These are phyloP conservation scores for Naganishia liquefaciens DNA, from an alignment of 1,284 basidiomycete genomes.

Conservation along the genomic window DNA sequence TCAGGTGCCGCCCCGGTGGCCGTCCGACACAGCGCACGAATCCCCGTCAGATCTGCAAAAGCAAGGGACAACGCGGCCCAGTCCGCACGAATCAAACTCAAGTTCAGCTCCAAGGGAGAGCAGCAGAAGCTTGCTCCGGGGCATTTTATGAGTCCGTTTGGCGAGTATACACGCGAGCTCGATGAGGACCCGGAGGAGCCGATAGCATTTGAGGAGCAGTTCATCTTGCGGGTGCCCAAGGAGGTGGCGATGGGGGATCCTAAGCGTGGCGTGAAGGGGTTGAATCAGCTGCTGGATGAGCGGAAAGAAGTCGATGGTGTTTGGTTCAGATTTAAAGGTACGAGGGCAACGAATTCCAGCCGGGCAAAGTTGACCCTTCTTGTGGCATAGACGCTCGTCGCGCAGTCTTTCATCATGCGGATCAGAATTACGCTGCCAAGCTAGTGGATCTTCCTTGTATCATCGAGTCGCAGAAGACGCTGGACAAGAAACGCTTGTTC, in stretches of 20 bases:
- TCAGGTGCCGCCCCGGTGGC: background rate
- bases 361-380: background rate
- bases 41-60: conserved; percentile 1
- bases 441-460: conserved; percentile 95
- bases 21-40: conserved; percentile 11
- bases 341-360: conserved; percentile 34
- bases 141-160: conserved; percentile 68
- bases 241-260: conserved; percentile 55
- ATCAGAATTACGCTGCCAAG: conserved; percentile 81
- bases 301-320: conserved; percentile 75
- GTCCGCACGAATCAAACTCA: conserved; percentile 70
- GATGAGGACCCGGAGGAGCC: conserved; percentile 88
- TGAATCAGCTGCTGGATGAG: conserved; percentile 76
- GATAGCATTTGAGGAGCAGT: conserved; percentile 94
- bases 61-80: conserved; percentile 6
- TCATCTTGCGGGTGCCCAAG: conserved; percentile 85
- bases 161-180: conserved; percentile 86
- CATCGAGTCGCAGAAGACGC: conserved; percentile 92
- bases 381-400: conserved; percentile 76
- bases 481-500: conserved; percentile 96
- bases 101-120: conserved; percentile 74
- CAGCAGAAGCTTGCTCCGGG: conserved; percentile 55
- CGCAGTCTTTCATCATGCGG: conserved; percentile 84
- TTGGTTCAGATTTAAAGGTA: conserved; percentile 98
- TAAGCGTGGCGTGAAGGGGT: conserved; percentile 56